A percentile compares a stretch with the other conserved stretches of the same genome.
These are phyloP conservation scores for Penstemon barbatus DNA, from an alignment of 257 asterid species.

Conservation along the genomic window DNA sequence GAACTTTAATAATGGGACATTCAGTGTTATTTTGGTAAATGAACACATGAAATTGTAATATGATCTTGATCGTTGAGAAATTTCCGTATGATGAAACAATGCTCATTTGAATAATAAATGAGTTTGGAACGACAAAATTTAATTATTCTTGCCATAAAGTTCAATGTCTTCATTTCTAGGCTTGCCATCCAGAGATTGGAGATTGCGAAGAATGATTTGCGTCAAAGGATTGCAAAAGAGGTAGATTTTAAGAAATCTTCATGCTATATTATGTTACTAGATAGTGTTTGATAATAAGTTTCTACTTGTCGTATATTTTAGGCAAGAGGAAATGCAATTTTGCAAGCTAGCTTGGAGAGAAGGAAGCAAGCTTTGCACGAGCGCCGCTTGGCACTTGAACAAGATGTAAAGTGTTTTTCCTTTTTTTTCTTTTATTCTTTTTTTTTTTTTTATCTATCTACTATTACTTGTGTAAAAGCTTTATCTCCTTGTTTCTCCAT, in stretches of 20 bases:
- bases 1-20: not conserved
- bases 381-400: constrained; percentile 93
- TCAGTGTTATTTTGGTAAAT: not conserved
- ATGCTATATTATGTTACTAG: constrained; percentile 10
- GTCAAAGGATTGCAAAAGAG: constrained; percentile 93
- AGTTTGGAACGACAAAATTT: not conserved
- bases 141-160: constrained; percentile 23
- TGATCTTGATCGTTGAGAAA: not conserved
- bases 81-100: not conserved
- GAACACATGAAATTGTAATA: too few relatives aligned
- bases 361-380: constrained; percentile 94
- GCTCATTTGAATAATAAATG: not conserved
- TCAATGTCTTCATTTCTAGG: constrained; percentile 43
- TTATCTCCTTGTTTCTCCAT: not conserved
- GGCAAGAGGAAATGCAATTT: constrained; percentile 94
- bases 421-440: not conserved
- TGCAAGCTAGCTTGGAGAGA: constrained; percentile 96
- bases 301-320: constrained; percentile 30
- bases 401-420: constrained; percentile 59
- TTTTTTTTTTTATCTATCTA: too few relatives aligned
- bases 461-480: not conserved
- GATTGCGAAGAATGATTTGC: constrained; percentile 82
- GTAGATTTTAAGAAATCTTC: constrained; percentile 37
- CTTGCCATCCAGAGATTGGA: constrained; percentile 94
- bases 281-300: constrained; percentile 25